A percentile compares a stretch with the other conserved stretches of the same genome.
Conservation (phyloP, 495 filamentous ascomycete species). For the Pseudomonodictys pantanalensis region DNA sequence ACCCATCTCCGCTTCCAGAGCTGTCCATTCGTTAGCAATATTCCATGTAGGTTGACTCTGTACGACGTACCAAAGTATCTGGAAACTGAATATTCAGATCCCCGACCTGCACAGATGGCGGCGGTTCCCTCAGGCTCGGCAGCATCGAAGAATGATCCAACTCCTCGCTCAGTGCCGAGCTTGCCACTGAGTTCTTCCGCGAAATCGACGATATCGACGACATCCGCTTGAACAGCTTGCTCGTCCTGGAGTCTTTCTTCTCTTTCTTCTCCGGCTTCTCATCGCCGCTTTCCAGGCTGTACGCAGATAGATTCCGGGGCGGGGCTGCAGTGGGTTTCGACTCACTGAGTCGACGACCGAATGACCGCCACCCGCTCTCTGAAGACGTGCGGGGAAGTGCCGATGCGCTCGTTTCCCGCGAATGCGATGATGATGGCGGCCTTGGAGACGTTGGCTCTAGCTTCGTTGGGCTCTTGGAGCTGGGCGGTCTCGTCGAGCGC, state of each 20-base stretch:
- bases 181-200: constrained; percentile 53
- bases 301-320: constrained; percentile 43
- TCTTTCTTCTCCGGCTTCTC: constrained; percentile 44
- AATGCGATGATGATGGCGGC: constrained; percentile 46
- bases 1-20: constrained; percentile 88
- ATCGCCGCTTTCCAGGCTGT: constrained; percentile 43
- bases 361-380: constrained; percentile 40
- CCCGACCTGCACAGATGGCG: constrained; percentile 50
- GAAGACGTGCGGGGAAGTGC: constrained; percentile 39
- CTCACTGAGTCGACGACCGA: constrained; percentile 44
- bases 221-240: constrained; percentile 77
- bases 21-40: constrained; percentile 24
- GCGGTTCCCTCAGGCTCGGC: constrained; percentile 45
- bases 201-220: constrained; percentile 40
- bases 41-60: background rate
- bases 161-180: constrained; percentile 57
- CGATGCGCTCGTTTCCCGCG: constrained; percentile 27
- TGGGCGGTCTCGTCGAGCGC: constrained; percentile 40
- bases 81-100: constrained; percentile 94
- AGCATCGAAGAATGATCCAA: constrained; percentile 46
- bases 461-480: constrained; percentile 20
- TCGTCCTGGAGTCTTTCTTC: constrained; percentile 65
- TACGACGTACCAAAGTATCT: constrained; percentile 61
- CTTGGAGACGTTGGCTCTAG: constrained; percentile 42
- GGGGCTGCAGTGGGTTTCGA: constrained; percentile 42